Percentiles rank a stretch among this genome's conserved stretches.
These are phyloP conservation scores for Metarhizium album DNA, from an alignment of 2,329 filamentous ascomycete species.

Conservation along the genomic window DNA sequence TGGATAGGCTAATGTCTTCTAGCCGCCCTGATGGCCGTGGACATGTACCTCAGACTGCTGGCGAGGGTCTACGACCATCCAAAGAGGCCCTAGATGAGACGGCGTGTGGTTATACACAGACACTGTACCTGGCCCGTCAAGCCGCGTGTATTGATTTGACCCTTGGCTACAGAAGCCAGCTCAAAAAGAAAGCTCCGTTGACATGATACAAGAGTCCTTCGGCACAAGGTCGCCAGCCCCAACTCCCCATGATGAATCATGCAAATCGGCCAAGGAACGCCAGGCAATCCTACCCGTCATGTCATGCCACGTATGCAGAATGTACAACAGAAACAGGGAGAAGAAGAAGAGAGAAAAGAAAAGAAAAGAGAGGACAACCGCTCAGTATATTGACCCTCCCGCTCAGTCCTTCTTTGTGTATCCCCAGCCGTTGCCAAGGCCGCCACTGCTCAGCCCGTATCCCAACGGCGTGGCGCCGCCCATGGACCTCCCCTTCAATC, in stretches of 20 bases:
- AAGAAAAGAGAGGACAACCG: neutral
- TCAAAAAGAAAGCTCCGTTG: neutral
- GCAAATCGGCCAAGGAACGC: slow-evolving; percentile 1
- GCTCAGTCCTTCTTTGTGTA: slow-evolving; percentile 33
- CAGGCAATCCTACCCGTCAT: neutral
- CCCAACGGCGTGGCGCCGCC: slow-evolving; percentile 49
- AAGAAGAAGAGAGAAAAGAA: neutral
- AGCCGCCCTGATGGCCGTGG: slow-evolving; percentile 40
- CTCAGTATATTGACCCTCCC: neutral
- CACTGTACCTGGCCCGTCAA: neutral
- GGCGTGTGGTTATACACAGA: too few relatives aligned
- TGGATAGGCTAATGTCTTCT: neutral
- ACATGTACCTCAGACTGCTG: slow-evolving; percentile 44
- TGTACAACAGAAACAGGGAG: too few relatives aligned
- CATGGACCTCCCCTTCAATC: slow-evolving; percentile 38
- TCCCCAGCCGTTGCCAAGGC: slow-evolving; percentile 48
- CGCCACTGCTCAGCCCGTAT: slow-evolving; percentile 35
- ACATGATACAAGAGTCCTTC: neutral
- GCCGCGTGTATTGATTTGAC: too few relatives aligned
- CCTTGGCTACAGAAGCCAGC: neutral
- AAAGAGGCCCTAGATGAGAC: neutral
- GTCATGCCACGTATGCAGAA: neutral
- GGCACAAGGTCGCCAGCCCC: neutral
- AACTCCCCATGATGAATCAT: neutral
- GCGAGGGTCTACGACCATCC: slow-evolving; percentile 22